Percentiles rank a stretch among this genome's conserved stretches.
Evolutionary conservation across 108 stramenopile genomes (phyloP).

Genomic region (Epipyxis sp.): DNA sequence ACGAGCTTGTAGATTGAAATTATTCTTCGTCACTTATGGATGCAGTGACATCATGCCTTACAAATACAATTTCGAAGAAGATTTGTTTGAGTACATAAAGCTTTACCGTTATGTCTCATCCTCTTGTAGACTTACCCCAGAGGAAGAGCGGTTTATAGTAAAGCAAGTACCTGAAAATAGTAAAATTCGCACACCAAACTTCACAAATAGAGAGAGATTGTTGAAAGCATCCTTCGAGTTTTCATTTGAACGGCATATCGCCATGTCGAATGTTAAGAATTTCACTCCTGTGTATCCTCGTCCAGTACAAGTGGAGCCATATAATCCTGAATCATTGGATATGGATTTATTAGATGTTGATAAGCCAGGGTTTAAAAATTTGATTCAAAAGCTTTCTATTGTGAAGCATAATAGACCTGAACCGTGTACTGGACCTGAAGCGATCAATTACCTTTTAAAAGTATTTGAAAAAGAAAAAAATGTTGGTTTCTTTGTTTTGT

Average conservation of each 20-base stretch:
- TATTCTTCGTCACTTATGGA: constrained; percentile 44
- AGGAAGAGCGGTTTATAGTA: constrained; percentile 55
- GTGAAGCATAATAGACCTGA: constrained; percentile 46
- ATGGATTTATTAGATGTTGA: constrained; percentile 13
- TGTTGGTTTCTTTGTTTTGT: constrained; percentile 88
- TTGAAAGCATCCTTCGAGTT: constrained; percentile 1
- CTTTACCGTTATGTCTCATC: constrained; percentile 46
- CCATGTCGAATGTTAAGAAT: background rate
- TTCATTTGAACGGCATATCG: background rate
- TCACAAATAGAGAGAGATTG: background rate
- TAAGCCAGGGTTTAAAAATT: constrained; percentile 3
- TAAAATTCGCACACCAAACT: background rate
- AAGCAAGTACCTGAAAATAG: constrained; percentile 13
- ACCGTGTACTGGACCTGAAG: constrained; percentile 62
- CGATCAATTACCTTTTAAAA: constrained; percentile 75
- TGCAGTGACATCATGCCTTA: constrained; percentile 10
- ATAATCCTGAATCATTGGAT: background rate
- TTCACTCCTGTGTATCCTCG: constrained; percentile 11
- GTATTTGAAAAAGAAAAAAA: constrained; percentile 75
- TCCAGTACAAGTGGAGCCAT: background rate
- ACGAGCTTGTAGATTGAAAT: constrained; percentile 83
- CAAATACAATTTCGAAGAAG: constrained; percentile 51
- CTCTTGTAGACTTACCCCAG: constrained; percentile 50
- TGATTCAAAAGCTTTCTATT: background rate
- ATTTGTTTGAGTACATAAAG: constrained; percentile 46